Evolutionary conservation across 2,329 filamentous ascomycete genomes (phyloP).

Genomic region (Phialophora verrucosa): DNA sequence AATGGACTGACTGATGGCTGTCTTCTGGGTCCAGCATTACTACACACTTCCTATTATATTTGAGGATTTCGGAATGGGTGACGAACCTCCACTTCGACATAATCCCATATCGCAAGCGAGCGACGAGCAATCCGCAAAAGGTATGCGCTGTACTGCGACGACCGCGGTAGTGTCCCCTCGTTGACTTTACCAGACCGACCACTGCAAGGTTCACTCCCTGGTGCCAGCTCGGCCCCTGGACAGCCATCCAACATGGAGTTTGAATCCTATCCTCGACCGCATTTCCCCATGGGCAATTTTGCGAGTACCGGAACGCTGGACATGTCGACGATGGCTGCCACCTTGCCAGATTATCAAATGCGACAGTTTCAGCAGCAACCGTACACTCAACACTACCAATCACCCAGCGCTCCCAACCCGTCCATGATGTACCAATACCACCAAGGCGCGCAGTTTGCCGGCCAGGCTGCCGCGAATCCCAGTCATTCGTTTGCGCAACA

Average conservation of each 20-base stretch:
- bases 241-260: slow-evolving; percentile 32
- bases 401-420: slow-evolving; percentile 22
- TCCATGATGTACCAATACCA: slow-evolving; percentile 39
- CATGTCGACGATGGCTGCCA: slow-evolving; percentile 40
- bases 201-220: slow-evolving; percentile 19
- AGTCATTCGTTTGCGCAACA: slow-evolving; percentile 33
- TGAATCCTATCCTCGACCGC: slow-evolving; percentile 35
- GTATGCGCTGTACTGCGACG: slow-evolving; percentile 5
- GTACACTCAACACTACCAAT: slow-evolving; percentile 32
- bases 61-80: slow-evolving; percentile 42
- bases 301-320: slow-evolving; percentile 32
- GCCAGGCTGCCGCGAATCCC: slow-evolving; percentile 36
- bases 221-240: slow-evolving; percentile 2
- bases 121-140: slow-evolving; percentile 66
- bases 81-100: slow-evolving; percentile 46
- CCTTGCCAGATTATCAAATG: slow-evolving; percentile 40
- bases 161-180: background rate
- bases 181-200: slow-evolving; percentile 21
- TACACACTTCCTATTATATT: slow-evolving; percentile 42
- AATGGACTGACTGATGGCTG: slow-evolving; percentile 41
- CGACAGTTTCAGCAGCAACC: slow-evolving; percentile 37
- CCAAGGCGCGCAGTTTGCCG: slow-evolving; percentile 39
- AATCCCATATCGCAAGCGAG: slow-evolving; percentile 76
- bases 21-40: slow-evolving; percentile 43
- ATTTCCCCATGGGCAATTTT: slow-evolving; percentile 30